Base-by-base conservation (phyloP, 2,329 filamentous ascomycete genomes). In the Massarina eburnea region DNA sequence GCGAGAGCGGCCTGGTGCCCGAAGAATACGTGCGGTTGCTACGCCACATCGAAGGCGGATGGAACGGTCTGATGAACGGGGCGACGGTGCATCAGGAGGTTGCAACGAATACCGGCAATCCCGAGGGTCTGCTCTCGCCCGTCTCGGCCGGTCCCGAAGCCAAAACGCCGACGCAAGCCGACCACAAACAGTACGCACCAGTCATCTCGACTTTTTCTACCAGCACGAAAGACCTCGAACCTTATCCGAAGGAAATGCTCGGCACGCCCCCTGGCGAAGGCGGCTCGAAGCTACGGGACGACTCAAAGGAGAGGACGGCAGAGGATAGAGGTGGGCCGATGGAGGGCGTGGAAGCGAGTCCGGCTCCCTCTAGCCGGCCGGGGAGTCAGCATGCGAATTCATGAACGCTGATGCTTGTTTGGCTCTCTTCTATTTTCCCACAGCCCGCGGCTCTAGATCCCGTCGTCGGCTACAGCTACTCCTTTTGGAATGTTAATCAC, bases 11-110 rank as follows among this genome's bases (percentile, higher is more conserved):
- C 1, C 79, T 99, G 27, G 94, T 99, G 1, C 94, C 94, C 0
- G 94, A 99, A 71, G 91, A 95, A 70, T 99, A 97, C 66, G 94
- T 99, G 33, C 85, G 94, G 14, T 76, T 99, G 36, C 79, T 99
- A 49, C 84, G 91, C 38, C 91, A 97, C 62, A 96, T 97, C 44
- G 91, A 96, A 68, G 91, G 91, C 17, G 92, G 91, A 26, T 84
- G 91, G 76, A 69, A 67, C 36, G 68, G 70, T 8, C 54, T 73
- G 20, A 70, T 71, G 66, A 68, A 70, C 34, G 66, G 66, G 35
- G 54, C 54, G 2, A 46, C 61, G 8, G 54, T 56, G 19, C 50
- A 55, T 6, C 56, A 61, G 9, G 58, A 62, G 48, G 45, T 15
- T 19, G 29, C 20, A 8, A 17, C 29, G 10, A 19, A 34, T 15